phyloP scores from a whole-genome alignment of 108 stramenopile genomes.

The Nitzschia sp. region DNA sequence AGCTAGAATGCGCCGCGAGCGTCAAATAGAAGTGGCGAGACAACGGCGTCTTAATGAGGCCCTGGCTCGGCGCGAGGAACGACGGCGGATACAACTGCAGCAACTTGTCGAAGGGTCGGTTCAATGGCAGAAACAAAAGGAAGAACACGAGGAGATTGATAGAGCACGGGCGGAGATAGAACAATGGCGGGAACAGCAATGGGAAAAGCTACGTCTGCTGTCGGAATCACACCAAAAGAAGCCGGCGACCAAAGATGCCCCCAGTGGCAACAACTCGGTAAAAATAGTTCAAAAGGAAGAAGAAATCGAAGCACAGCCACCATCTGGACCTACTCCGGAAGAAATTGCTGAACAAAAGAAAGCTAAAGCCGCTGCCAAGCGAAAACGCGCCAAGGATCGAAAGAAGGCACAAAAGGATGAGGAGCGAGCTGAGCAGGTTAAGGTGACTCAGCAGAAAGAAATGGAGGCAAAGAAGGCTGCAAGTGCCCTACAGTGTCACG shows the following conservation, averaged over 20 bases:
- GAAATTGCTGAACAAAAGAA: slow-evolving; percentile 13
- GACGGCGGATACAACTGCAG: slow-evolving; percentile 5
- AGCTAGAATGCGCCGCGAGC: neutral
- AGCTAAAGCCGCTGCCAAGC: slow-evolving; percentile 48
- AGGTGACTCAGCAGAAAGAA: slow-evolving; percentile 23
- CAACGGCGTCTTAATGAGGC: slow-evolving; percentile 14
- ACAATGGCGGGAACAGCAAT: slow-evolving; percentile 39
- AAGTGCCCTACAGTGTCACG: slow-evolving; percentile 38
- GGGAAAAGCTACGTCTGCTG: slow-evolving; percentile 24
- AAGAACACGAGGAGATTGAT: slow-evolving; percentile 30
- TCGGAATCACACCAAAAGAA: slow-evolving; percentile 21
- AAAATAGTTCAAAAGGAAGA: slow-evolving; percentile 1
- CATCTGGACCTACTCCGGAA: neutral
- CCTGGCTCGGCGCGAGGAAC: slow-evolving; percentile 22
- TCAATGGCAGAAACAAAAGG: slow-evolving; percentile 9
- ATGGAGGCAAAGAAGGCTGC: slow-evolving; percentile 35
- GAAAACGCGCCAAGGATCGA: slow-evolving; percentile 57
- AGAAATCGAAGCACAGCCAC: neutral
- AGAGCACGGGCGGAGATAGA: slow-evolving; percentile 40
- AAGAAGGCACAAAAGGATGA: slow-evolving; percentile 40
- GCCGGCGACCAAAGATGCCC: neutral
- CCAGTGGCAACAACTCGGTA: neutral
- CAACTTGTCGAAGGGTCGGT: neutral
- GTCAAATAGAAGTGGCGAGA: slow-evolving; percentile 1
- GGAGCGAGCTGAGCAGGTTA: slow-evolving; percentile 27